These are phyloP conservation scores for Cyclanthera cordifolia DNA, from an alignment of 306 rosid species.

Conservation along the genomic window DNA sequence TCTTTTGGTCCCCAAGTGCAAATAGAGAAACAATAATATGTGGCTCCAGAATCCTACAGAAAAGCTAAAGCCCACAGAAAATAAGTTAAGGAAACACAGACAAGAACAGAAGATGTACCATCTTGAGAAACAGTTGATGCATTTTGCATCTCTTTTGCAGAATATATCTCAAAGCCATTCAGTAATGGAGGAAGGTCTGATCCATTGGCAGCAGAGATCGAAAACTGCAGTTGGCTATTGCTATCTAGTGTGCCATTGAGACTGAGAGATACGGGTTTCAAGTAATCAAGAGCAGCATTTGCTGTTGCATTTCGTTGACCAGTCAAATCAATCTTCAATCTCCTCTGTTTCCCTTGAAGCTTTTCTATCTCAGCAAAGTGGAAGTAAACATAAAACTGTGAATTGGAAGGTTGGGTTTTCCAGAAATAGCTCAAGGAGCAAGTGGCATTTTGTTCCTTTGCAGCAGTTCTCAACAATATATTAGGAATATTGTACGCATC, in stretches of 20 bases:
- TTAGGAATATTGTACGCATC: constrained; percentile 19
- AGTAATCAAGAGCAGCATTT: constrained; percentile 18
- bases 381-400: constrained; percentile 14
- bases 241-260: not conserved
- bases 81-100: not conserved
- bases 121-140: constrained; percentile 5
- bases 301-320: not conserved
- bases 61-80: not conserved
- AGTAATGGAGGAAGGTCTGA: constrained; percentile 16
- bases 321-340: constrained; percentile 5
- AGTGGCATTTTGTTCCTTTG: constrained; percentile 5
- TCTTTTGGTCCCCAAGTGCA: not conserved
- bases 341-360: constrained; percentile 13
- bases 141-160: constrained; percentile 14
- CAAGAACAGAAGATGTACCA: constrained; percentile 10
- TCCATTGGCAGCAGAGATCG: constrained; percentile 11
- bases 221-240: constrained; percentile 1
- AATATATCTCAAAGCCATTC: constrained; percentile 17
- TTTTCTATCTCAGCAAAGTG: constrained; percentile 20
- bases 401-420: not conserved
- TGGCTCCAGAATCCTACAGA: not conserved
- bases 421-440: not conserved
- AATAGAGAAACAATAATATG: not conserved
- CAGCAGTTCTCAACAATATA: constrained; percentile 8
- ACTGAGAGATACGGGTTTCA: constrained; percentile 17